A percentile compares a stretch with the other conserved stretches of the same genome.
Evolutionary conservation across 352 stramenopile species (phyloP).

Genomic region (Phytophthora multivora): DNA sequence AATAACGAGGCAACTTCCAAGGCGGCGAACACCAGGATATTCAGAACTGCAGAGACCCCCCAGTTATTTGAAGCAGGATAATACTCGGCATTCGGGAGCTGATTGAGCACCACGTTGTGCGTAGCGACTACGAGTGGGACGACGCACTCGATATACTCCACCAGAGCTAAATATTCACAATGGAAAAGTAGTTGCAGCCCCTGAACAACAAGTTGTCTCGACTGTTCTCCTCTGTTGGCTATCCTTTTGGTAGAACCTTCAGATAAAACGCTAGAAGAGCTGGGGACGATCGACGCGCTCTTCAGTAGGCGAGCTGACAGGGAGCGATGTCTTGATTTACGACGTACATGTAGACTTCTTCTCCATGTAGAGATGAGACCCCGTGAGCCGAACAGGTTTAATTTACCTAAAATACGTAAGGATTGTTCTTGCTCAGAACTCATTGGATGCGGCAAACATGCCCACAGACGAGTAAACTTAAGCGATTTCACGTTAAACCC

Average conservation of each 20-base stretch:
- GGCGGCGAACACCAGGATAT: slow-evolving; percentile 21
- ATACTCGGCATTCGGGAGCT: slow-evolving; percentile 41
- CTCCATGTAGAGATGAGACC: neutral
- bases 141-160: slow-evolving; percentile 45
- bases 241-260: neutral
- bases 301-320: neutral
- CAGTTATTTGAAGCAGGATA: slow-evolving; percentile 21
- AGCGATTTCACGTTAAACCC: slow-evolving; percentile 2
- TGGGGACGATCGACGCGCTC: neutral
- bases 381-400: neutral
- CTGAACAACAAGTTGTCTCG: slow-evolving; percentile 13
- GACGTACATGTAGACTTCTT: slow-evolving; percentile 2
- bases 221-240: neutral
- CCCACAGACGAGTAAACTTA: slow-evolving; percentile 7
- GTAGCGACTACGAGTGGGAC: slow-evolving; percentile 32
- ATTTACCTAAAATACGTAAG: neutral
- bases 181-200: slow-evolving; percentile 37
- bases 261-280: neutral
- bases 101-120: slow-evolving; percentile 35
- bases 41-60: neutral
- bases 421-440: neutral
- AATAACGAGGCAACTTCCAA: slow-evolving; percentile 36
- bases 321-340: slow-evolving; percentile 1
- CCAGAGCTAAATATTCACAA: slow-evolving; percentile 34
- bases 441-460: slow-evolving; percentile 17